A percentile compares a stretch with the other conserved stretches of the same genome.
phyloP scores from a whole-genome alignment of 2,329 filamentous ascomycete species.

The Arthroderma sp. region DNA sequence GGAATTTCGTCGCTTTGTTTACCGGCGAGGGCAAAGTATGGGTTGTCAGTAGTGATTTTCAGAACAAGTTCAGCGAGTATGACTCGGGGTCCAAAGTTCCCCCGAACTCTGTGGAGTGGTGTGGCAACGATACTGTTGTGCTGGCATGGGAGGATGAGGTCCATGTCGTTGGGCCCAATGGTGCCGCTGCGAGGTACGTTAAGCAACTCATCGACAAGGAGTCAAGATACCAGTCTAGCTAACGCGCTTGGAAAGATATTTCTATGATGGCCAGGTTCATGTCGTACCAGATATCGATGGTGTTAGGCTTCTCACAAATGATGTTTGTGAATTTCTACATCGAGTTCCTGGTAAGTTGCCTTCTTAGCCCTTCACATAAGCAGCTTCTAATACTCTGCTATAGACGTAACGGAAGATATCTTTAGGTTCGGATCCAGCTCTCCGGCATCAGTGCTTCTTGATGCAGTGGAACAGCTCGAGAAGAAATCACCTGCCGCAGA shows the following conservation, averaged over 20 bases:
- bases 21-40: constrained; percentile 74
- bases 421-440: constrained; percentile 82
- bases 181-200: constrained; percentile 50
- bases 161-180: constrained; percentile 77
- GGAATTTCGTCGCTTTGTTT: constrained; percentile 76
- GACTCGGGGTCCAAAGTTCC: constrained; percentile 73
- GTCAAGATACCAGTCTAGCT: not conserved
- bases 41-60: constrained; percentile 91
- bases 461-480: constrained; percentile 83
- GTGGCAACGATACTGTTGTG: constrained; percentile 83
- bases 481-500: constrained; percentile 93
- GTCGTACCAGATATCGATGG: constrained; percentile 79
- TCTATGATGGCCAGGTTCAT: constrained; percentile 85
- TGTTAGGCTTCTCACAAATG: constrained; percentile 78
- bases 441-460: constrained; percentile 79
- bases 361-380: not conserved
- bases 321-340: constrained; percentile 95
- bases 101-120: constrained; percentile 87
- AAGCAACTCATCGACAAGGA: no score
- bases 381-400: constrained; percentile 3
- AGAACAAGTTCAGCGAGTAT: constrained; percentile 82
- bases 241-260: constrained; percentile 44
- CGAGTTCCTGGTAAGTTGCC: constrained; percentile 54
- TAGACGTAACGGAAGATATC: constrained; percentile 68
- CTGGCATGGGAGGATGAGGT: constrained; percentile 98